Base-by-base conservation (phyloP, 192 early-diverging fungal species). In the Physocladia obscura region DNA sequence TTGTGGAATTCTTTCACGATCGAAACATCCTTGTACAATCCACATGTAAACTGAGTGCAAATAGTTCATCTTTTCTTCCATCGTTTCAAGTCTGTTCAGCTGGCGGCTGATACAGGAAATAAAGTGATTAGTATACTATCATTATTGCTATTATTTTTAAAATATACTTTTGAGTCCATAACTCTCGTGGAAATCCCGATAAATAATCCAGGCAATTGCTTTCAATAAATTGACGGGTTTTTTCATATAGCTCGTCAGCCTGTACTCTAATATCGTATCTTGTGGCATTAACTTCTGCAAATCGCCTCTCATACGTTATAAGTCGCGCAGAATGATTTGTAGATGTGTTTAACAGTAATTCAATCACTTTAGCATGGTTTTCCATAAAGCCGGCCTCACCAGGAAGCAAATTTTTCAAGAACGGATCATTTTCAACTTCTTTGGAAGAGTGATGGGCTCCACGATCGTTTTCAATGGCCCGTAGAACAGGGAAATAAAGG, bases 1-100 rank as follows among this genome's bases (percentile, higher is more conserved):
- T 4, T 29, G 24, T n/a, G 50, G 52, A 17, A 56, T 56, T 40
- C 31, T 54, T 29, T 57, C 34, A 6, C 65, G 26, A n/a, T 32
- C 30, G 36, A 38, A 68, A 30, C 65, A 68, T 2, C 65, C 65
- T 57, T 68, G 65, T 19, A 68, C 65, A 6, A 68, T 36, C 65
- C 65, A 68, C 65, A 68, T 54, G 39, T 56, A 68, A 3, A 57
- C 54, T 3, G 31, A 19, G 35, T 68, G 65, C 50, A 68, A 57
- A 49, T 68, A 68, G 15, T 54, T 38, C 19, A 57, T 6, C 30
- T 68, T 68, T 3, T 54, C 65, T 2, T 57, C 40, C 24, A 57
- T 30, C 36, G 31, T 39, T 2, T 56, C 51, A 17, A 68, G n/a
- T 49, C 54, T 27, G 17, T 36, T 30, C 52, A 68, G 21, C 49